Evolutionary conservation across 768 basidiomycete species (phyloP), one percentile per base, ranked within the genome.

Genomic region (Agrocybe pediades): DNA sequence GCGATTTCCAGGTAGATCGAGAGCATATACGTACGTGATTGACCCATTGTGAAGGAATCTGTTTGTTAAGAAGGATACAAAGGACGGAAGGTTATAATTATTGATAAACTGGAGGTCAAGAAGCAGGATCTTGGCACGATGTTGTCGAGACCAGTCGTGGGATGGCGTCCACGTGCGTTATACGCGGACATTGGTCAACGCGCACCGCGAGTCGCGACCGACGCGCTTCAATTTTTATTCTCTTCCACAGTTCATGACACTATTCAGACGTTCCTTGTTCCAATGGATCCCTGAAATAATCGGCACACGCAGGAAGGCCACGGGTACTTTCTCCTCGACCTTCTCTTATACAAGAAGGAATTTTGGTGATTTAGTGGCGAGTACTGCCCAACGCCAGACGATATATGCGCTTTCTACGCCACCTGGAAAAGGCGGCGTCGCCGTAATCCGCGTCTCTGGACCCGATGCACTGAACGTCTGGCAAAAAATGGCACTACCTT

Each of bases 391-490:
- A 65, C 74, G 78, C n/a, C 63, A 69, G 20, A 95, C 94, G 2
- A 91, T 96, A 42, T 96, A 89, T 65, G 94, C 93, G 1, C 77
- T 95, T 23, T 91, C 93, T 0, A 94, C 92, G 0, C 90, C 93
- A 1, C 84, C 88, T 2, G 94, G 92, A 1, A 92, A 87, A 56
- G 92, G 82, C 3, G 94, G 93, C 15, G 80, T 96, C 16, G 91
- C 86, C 1, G 85, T 96, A 33, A 72, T 95, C 47, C 80, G 94
- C 53, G 74, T 96, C 8, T 94, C 92, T 2, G 94, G 94, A 0
- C 90, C 90, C 1, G 82, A 84, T 41, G 86, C 85, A 0, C 65
- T 78, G 19, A 58, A 71, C 0, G 90, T 92, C 1, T 90, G 86
- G 83, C 68, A 71, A 29, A 66, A 62, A 3, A 76, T 93, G 71